Conservation (phyloP, 2,329 filamentous ascomycete species). For the Trichoderma endophyticum region DNA sequence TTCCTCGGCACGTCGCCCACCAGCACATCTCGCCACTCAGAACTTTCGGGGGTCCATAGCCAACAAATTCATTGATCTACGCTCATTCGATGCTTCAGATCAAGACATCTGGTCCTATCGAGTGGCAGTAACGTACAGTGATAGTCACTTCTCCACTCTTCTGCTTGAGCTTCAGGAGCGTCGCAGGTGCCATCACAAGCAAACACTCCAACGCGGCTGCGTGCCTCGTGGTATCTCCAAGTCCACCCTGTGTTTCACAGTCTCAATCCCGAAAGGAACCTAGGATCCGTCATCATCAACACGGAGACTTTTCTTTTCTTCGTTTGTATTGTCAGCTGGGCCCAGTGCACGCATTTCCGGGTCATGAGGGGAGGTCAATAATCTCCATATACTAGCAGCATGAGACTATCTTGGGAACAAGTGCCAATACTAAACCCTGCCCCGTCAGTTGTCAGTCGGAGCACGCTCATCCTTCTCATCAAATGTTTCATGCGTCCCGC, state of each 20-base stretch:
- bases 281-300: not conserved
- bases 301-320: not conserved
- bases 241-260: not conserved
- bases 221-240: not conserved
- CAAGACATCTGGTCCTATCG: not conserved
- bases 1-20: not conserved
- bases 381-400: not conserved
- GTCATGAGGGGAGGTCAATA: not conserved
- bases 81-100: not conserved
- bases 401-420: not conserved
- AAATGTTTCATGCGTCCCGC: slow-evolving; percentile 10
- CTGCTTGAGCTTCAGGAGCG: slow-evolving; percentile 1
- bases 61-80: not conserved
- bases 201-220: not conserved
- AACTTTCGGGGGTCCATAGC: not conserved
- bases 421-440: not conserved
- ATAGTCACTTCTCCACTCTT: not conserved
- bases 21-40: not conserved
- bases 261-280: not conserved
- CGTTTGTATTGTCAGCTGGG: not conserved
- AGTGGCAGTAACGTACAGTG: not conserved
- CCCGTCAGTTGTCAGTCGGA: not conserved
- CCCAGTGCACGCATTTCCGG: not conserved
- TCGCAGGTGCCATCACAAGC: not conserved
- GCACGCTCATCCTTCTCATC: not conserved